Percentiles rank a stretch among this genome's conserved stretches.
Evolutionary conservation across 352 stramenopile species (phyloP).

Genomic region (Pythium rhizo-oryzae): DNA sequence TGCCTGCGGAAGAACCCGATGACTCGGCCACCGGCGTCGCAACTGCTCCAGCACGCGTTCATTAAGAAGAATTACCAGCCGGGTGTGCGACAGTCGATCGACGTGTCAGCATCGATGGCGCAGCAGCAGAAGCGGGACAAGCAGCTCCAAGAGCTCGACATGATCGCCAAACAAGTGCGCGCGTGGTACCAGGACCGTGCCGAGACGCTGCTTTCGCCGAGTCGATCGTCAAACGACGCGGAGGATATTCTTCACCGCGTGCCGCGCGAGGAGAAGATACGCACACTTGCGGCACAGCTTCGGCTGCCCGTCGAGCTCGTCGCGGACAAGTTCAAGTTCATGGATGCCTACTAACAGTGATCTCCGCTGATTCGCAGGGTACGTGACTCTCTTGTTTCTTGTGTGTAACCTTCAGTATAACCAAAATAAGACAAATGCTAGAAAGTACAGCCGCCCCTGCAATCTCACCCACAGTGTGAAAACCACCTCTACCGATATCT

Average conservation of each 20-base stretch:
- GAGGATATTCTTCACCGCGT: slow-evolving; percentile 28
- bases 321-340: slow-evolving; percentile 54
- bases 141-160: slow-evolving; percentile 43
- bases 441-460: slow-evolving; percentile 11
- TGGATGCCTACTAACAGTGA: slow-evolving; percentile 31
- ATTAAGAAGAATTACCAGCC: slow-evolving; percentile 62
- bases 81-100: slow-evolving; percentile 29
- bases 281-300: slow-evolving; percentile 50
- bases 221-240: slow-evolving; percentile 2
- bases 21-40: slow-evolving; percentile 47
- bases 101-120: slow-evolving; percentile 21
- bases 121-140: slow-evolving; percentile 33
- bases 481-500: neutral
- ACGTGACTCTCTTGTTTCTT: neutral
- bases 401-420: neutral
- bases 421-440: slow-evolving; percentile 20
- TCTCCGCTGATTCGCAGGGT: neutral
- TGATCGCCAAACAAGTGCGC: slow-evolving; percentile 52
- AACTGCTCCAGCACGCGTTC: slow-evolving; percentile 71
- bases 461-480: too few species aligned
- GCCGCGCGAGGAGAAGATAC: slow-evolving; percentile 37
- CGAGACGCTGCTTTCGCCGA: slow-evolving; percentile 39
- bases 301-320: slow-evolving; percentile 58
- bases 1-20: slow-evolving; percentile 84
- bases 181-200: slow-evolving; percentile 59